Evolutionary conservation across 202 grass and related monocot species (phyloP).

Genomic region (Setaria italica): DNA sequence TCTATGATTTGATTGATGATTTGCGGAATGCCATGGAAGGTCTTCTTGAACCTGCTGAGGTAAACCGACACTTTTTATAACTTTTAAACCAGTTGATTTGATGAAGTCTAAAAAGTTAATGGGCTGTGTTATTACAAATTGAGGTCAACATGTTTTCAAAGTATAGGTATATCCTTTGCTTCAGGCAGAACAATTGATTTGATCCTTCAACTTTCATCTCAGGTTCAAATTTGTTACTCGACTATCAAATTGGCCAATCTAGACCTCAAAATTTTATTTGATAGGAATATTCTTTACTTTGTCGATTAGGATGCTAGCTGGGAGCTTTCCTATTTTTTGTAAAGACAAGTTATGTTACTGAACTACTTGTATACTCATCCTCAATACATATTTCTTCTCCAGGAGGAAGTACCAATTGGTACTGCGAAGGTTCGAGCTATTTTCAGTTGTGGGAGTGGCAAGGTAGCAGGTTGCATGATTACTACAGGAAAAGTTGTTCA

Average conservation of each 20-base stretch:
- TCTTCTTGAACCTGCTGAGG: slow-evolving; percentile 91
- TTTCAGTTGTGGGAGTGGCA: slow-evolving; percentile 92
- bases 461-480: slow-evolving; percentile 93
- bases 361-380: not conserved
- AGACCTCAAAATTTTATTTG: not conserved
- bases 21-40: slow-evolving; percentile 98
- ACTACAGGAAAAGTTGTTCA: slow-evolving; percentile 80
- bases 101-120: slow-evolving; percentile 17
- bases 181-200: not conserved
- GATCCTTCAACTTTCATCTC: not conserved
- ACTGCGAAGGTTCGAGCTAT: slow-evolving; percentile 85
- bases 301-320: slow-evolving; percentile 20
- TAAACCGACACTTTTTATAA: slow-evolving; percentile 42
- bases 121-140: not conserved
- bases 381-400: slow-evolving; percentile 38
- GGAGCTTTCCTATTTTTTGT: slow-evolving; percentile 24
- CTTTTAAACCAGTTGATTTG: slow-evolving; percentile 2
- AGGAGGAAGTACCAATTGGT: slow-evolving; percentile 92
- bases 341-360: slow-evolving; percentile 10
- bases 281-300: slow-evolving; percentile 24
- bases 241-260: not conserved
- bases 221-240: not conserved
- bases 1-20: slow-evolving; percentile 95
- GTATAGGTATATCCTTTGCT: not conserved
- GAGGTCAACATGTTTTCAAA: slow-evolving; percentile 13